A percentile compares a stretch with the other conserved stretches of the same genome.
These are phyloP conservation scores for Colletotrichum navitas DNA, from an alignment of 2,329 filamentous ascomycete genomes.

Conservation along the genomic window DNA sequence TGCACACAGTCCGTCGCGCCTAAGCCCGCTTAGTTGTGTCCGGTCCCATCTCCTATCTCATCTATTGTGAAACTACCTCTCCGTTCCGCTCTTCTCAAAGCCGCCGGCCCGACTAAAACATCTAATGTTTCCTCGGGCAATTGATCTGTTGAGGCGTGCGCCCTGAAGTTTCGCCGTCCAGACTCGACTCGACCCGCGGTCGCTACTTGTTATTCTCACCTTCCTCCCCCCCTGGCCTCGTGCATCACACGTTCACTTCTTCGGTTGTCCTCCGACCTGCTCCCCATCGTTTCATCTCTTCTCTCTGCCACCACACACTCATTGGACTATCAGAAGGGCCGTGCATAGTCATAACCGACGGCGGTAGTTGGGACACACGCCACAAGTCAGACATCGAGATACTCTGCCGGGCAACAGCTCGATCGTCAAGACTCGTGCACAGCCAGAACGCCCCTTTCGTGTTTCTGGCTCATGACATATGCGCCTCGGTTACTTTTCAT, in stretches of 20 bases:
- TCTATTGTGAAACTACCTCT: slow-evolving; percentile 18
- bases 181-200: not conserved
- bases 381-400: not conserved
- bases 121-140: slow-evolving; percentile 3
- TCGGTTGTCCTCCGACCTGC: slow-evolving; percentile 15
- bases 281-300: slow-evolving; percentile 36
- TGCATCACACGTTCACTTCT: not conserved
- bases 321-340: slow-evolving; percentile 21
- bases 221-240: not conserved
- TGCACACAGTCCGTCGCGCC: not conserved
- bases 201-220: not conserved
- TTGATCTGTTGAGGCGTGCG: not conserved
- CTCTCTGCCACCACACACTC: slow-evolving; percentile 20
- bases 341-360: slow-evolving; percentile 16
- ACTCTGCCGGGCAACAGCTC: not conserved
- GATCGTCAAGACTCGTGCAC: slow-evolving; percentile 13
- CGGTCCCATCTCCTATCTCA: not conserved
- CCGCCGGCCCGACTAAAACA: not conserved
- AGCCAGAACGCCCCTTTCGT: not conserved
- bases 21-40: not conserved
- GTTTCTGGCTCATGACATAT: slow-evolving; percentile 23
- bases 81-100: not conserved
- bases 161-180: not conserved
- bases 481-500: slow-evolving; percentile 12
- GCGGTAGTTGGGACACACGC: slow-evolving; percentile 4